These are phyloP conservation scores for Pseudogymnoascus sp. DNA, from an alignment of 2,329 filamentous ascomycete genomes.

Conservation along the genomic window DNA sequence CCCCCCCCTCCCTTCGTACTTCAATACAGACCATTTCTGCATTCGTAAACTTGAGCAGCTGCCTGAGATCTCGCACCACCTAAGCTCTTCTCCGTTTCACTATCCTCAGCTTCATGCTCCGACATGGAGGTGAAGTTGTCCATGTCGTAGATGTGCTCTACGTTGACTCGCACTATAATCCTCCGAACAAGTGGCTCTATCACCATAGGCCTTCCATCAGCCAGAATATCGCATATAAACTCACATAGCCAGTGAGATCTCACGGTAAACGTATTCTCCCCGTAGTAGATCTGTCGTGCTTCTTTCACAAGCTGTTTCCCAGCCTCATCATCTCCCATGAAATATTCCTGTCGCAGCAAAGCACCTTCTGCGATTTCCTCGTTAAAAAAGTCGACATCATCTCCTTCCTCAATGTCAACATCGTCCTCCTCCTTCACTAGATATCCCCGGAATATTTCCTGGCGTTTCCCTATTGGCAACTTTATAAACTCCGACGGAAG, in stretches of 20 bases:
- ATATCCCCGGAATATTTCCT: not conserved
- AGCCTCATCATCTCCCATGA: not conserved
- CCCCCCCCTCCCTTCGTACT: not conserved
- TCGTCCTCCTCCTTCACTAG: not conserved
- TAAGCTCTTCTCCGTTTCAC: not conserved
- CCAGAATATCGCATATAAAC: not conserved
- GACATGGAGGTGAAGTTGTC: not conserved
- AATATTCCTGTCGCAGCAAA: not conserved
- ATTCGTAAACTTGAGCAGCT: not conserved
- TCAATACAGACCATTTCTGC: not conserved
- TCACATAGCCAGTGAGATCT: constrained; percentile 5
- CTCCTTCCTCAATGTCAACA: not conserved
- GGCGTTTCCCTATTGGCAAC: not conserved
- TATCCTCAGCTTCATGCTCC: no score
- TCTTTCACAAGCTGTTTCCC: not conserved
- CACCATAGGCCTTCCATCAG: not conserved
- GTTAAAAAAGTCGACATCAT: not conserved
- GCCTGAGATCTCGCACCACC: not conserved
- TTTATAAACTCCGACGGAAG: not conserved
- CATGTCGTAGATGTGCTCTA: not conserved
- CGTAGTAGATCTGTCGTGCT: not conserved
- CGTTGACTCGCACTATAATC: not conserved
- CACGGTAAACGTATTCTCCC: not conserved
- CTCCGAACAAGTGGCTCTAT: not conserved
- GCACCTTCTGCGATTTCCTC: not conserved